Evolutionary conservation across 352 stramenopile species (phyloP), one percentile per base, ranked within the genome.

Genomic region (Bremia lactucae): DNA sequence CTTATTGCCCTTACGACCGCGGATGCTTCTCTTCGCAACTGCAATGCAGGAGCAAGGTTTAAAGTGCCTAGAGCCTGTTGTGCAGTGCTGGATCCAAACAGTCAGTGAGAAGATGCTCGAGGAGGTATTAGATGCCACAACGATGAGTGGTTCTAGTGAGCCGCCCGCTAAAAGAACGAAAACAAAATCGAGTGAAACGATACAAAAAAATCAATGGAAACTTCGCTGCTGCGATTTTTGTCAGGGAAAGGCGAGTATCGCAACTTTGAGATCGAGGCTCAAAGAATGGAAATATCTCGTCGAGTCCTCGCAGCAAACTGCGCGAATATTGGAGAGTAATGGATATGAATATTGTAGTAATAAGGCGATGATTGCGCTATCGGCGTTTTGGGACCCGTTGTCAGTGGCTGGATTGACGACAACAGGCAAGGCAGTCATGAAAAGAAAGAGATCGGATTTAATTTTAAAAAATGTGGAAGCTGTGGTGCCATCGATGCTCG

Each of bases 101-200:
- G 15, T 74, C 16, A 65, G 59, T 36, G 52, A 58, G 23, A 72
- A 60, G 46, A 29, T 74, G 34, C 50, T 69, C 29, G 63, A 74
- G 18, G 63, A 70, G 16, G 25, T 59, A 22, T 39, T 67, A 10
- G 63, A 74, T 20, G 41, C 52, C 16, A 54, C 64, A 16, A 31
- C 66, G 2, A 58, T 34, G 10, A 35, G 37, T 22, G 18, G 35
- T 2, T 34, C 36, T 0, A 40, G 15, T 35, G 20, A 52, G 18
- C 50, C 33, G 1, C n/a, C 42, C 3, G n/a, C 14, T 6, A 56
- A 57, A 24, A 28, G 40, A 42, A 22, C 22, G n/a, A 48, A 43
- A 28, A 55, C 41, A 8, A 55, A 40, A 37, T 38, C 31, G 26
- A 19, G 34, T 11, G 29, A 43, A 16, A 56, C 46, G n/a, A 23